Evolutionary conservation across 352 stramenopile genomes (phyloP).

Genomic region (Phytophthora hybrid): DNA sequence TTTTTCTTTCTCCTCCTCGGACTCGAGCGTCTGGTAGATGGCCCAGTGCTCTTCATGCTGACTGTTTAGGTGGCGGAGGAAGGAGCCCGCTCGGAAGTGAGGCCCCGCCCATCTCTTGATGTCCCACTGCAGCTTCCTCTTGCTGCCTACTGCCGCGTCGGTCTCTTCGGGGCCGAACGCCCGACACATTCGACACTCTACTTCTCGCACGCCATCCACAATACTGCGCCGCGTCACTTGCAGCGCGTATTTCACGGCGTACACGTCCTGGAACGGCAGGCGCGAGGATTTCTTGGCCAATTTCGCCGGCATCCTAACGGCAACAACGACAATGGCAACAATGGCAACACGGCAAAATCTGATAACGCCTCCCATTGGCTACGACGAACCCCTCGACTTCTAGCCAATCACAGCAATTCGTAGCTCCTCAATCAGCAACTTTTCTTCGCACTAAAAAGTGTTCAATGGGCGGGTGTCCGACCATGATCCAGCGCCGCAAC

Average conservation of each 20-base stretch:
- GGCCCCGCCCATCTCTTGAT: background rate
- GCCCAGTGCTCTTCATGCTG: background rate
- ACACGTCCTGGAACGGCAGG: background rate
- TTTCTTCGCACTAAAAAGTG: too few relatives aligned
- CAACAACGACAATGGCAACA: too few relatives aligned
- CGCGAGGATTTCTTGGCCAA: background rate
- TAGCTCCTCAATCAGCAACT: background rate
- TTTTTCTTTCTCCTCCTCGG: background rate
- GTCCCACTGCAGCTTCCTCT: background rate
- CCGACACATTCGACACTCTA: background rate
- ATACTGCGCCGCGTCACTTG: background rate
- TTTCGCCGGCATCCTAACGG: background rate
- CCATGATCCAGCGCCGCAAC: too few relatives aligned
- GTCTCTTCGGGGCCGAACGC: background rate
- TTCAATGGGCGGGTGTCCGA: too few relatives aligned
- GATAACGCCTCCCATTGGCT: conserved; percentile 2
- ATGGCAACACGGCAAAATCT: background rate
- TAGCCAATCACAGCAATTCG: background rate
- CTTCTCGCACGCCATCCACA: background rate
- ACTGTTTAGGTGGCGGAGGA: background rate
- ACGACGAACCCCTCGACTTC: background rate
- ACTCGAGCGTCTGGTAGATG: background rate
- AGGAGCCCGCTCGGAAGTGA: background rate
- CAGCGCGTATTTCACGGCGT: background rate
- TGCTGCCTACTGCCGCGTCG: background rate